Evolutionary conservation across 1,284 basidiomycete species (phyloP).

Genomic region (Ustilago trichophora): DNA sequence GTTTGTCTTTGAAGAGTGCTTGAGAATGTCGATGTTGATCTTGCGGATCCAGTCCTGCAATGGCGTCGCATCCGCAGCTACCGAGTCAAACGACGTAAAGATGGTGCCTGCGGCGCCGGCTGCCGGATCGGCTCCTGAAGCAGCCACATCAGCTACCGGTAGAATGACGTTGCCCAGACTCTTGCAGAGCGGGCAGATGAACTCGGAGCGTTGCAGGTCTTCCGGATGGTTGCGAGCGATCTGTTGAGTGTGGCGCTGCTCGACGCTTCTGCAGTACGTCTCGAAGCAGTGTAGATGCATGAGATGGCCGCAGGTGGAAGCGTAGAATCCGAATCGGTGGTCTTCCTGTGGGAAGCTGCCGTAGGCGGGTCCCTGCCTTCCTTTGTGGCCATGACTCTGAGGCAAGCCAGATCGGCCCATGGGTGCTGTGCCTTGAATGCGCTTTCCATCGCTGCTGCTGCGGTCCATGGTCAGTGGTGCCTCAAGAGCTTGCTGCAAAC

Average conservation of each 20-base stretch:
- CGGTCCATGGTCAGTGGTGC: constrained; percentile 68
- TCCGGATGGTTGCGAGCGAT: constrained; percentile 94
- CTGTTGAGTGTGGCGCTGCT: constrained; percentile 87
- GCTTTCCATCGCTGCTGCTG: constrained; percentile 44
- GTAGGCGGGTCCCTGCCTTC: constrained; percentile 64
- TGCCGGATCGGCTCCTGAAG: background rate
- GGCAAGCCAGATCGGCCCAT: constrained; percentile 24
- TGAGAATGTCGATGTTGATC: constrained; percentile 66
- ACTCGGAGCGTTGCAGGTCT: constrained; percentile 88
- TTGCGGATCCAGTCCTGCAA: constrained; percentile 64
- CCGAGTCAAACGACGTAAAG: constrained; percentile 24
- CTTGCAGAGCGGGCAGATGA: constrained; percentile 98
- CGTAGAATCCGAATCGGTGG: constrained; percentile 74
- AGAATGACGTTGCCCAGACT: constrained; percentile 93
- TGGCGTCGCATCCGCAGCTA: constrained; percentile 35
- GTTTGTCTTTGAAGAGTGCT: constrained; percentile 52
- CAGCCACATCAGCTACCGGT: constrained; percentile 73
- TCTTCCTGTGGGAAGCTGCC: constrained; percentile 57
- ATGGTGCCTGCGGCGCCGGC: background rate
- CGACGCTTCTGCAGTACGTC: constrained; percentile 85
- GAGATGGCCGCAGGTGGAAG: constrained; percentile 92
- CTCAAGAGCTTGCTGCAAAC: constrained; percentile 78
- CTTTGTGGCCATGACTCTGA: constrained; percentile 5
- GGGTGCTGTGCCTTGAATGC: constrained; percentile 40
- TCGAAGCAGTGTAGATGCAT: constrained; percentile 97